Evolutionary conservation across 2,329 filamentous ascomycete genomes (phyloP).

Genomic region (Beauveria rudraprayagi): DNA sequence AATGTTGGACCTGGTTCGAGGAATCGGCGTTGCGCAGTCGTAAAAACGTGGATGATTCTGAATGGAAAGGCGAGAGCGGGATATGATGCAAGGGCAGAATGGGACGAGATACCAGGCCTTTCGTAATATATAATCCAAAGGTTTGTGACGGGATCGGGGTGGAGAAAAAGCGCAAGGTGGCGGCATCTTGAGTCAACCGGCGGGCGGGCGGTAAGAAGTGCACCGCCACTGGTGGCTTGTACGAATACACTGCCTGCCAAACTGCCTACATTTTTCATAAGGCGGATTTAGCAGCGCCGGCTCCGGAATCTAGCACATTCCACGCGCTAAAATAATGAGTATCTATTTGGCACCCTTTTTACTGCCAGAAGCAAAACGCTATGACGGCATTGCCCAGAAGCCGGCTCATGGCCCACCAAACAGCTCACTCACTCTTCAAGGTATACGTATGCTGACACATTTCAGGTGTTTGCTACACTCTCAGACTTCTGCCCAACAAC

Average conservation of each 20-base stretch:
- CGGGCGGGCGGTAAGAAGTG: slow-evolving; percentile 14
- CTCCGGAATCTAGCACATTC: slow-evolving; percentile 5
- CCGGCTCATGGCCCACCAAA: background rate
- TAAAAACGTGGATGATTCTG: background rate
- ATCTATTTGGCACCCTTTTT: too few relatives aligned
- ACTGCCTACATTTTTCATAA: too few relatives aligned
- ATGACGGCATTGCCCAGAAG: slow-evolving; percentile 1
- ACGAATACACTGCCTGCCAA: too few relatives aligned
- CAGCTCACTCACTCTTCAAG: background rate
- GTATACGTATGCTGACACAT: background rate
- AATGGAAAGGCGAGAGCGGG: background rate
- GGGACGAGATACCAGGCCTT: background rate
- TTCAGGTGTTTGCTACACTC: background rate
- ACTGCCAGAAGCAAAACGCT: background rate
- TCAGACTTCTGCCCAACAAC: background rate
- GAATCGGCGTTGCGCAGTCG: background rate
- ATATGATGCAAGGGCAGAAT: background rate
- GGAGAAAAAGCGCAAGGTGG: background rate
- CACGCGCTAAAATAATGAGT: background rate
- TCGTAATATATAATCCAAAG: slow-evolving; percentile 15
- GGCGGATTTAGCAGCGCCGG: background rate
- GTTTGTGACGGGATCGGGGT: slow-evolving; percentile 20
- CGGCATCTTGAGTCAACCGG: slow-evolving; percentile 30
- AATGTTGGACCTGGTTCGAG: slow-evolving; percentile 5
- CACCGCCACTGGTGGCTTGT: slow-evolving; percentile 18